phyloP scores from a whole-genome alignment of 371 early-diverging fungal genomes.

The Paraphysoderma sedebokerense region DNA sequence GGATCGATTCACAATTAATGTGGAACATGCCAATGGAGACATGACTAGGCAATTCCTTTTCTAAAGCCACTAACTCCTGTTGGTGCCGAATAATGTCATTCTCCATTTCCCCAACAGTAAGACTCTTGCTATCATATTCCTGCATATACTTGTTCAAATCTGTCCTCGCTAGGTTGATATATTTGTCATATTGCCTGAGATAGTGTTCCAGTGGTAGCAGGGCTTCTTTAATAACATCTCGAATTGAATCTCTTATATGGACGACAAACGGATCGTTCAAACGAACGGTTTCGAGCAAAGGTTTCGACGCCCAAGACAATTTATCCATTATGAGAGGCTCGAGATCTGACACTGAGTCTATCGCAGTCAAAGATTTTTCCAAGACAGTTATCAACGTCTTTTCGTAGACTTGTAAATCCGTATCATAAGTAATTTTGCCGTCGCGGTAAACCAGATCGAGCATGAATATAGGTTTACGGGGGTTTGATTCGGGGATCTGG shows the following conservation, averaged over 20 bases:
- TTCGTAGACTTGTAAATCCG: constrained; percentile 16
- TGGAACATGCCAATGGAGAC: constrained; percentile 26
- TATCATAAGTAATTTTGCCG: constrained; percentile 22
- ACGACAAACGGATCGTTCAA: constrained; percentile 14
- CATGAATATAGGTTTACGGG: constrained; percentile 11
- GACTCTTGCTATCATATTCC: constrained; percentile 25
- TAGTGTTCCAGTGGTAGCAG: background rate
- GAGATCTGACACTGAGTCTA: constrained; percentile 28
- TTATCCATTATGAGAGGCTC: constrained; percentile 29
- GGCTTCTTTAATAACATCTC: background rate
- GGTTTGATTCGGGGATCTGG: background rate
- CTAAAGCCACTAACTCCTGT: constrained; percentile 24
- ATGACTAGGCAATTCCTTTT: constrained; percentile 24
- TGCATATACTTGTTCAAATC: constrained; percentile 18
- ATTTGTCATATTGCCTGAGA: constrained; percentile 14
- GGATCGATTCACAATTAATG: constrained; percentile 28
- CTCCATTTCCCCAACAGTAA: constrained; percentile 29
- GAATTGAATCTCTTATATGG: constrained; percentile 9
- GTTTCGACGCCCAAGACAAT: constrained; percentile 33
- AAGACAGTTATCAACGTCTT: constrained; percentile 15
- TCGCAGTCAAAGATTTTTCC: constrained; percentile 21
- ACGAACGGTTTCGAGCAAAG: constrained; percentile 20
- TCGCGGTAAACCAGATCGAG: constrained; percentile 26
- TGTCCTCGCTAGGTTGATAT: constrained; percentile 20
- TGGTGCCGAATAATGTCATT: constrained; percentile 8